phyloP scores from a whole-genome alignment of 225 moss, liverwort and hornwort species.

The Physcomitrium patens region DNA sequence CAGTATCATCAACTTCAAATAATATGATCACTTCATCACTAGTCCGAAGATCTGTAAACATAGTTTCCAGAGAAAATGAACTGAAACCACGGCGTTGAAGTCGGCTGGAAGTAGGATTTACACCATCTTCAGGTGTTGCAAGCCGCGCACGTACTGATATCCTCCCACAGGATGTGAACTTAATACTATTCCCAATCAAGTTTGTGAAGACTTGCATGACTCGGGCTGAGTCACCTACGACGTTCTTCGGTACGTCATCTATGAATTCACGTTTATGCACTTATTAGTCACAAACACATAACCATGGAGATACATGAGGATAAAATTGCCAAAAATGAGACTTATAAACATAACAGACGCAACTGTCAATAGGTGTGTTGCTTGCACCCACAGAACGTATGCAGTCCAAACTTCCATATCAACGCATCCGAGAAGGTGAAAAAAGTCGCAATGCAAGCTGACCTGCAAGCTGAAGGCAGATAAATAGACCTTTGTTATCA shows the following conservation, averaged over 20 bases:
- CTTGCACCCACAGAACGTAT: too few relatives aligned
- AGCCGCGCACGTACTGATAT: conserved; percentile 62
- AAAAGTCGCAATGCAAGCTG: conserved; percentile 11
- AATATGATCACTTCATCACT: conserved; percentile 51
- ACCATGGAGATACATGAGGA: background rate
- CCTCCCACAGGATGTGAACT: conserved; percentile 57
- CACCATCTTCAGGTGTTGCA: conserved; percentile 26
- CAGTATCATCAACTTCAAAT: conserved; percentile 78
- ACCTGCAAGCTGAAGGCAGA: conserved; percentile 67
- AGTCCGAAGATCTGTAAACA: conserved; percentile 24
- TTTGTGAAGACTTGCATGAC: conserved; percentile 72
- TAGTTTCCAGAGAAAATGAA: conserved; percentile 39
- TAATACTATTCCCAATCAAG: conserved; percentile 64
- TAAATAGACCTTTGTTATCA: conserved; percentile 59
- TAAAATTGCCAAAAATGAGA: background rate
- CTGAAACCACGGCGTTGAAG: conserved; percentile 32
- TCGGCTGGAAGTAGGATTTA: conserved; percentile 13
- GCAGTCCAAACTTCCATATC: too few relatives aligned
- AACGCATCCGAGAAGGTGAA: background rate
- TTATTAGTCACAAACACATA: conserved; percentile 12
- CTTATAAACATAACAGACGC: background rate
- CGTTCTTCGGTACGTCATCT: conserved; percentile 62
- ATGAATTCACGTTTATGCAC: background rate
- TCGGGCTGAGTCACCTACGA: conserved; percentile 60
- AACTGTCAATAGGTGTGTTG: background rate